Evolutionary conservation across 208 protist genomes (phyloP).

Genomic region (Kentomonas sorsogonicus): DNA sequence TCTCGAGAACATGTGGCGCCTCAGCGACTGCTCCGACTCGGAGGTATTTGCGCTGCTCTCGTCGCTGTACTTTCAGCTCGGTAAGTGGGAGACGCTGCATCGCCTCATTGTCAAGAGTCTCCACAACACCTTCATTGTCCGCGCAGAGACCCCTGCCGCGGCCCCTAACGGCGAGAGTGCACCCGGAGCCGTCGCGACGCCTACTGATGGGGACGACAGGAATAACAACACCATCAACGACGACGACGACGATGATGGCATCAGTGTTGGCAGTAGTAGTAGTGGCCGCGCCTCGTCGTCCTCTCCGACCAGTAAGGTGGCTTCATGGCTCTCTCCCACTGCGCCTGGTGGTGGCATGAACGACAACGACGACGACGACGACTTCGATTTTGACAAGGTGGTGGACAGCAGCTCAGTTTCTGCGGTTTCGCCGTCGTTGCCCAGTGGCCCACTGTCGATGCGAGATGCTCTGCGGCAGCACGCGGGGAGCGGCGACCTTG

Average conservation of each 20-base stretch:
- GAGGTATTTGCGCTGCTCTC: constrained; percentile 84
- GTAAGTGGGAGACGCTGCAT: constrained; percentile 76
- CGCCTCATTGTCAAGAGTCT: constrained; percentile 77
- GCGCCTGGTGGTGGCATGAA: constrained; percentile 17
- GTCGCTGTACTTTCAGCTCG: constrained; percentile 86
- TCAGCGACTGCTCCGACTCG: constrained; percentile 74
- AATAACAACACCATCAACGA: background rate
- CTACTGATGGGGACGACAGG: background rate
- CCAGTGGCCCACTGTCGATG: too few relatives aligned
- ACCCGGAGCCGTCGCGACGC: background rate
- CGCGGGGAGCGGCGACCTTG: too few relatives aligned
- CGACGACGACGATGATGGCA: constrained; percentile 6
- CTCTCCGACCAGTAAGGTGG: background rate
- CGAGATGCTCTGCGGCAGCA: too few relatives aligned
- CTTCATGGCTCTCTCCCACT: background rate
- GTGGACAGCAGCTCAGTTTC: too few relatives aligned
- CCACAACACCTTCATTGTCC: constrained; percentile 54
- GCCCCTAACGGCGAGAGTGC: background rate
- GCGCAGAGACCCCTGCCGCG: background rate
- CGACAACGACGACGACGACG: constrained; percentile 17
- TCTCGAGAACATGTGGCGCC: constrained; percentile 70
- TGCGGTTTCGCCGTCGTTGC: too few relatives aligned
- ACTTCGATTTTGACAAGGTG: constrained; percentile 23
- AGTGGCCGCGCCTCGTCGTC: background rate
- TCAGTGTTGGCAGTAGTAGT: background rate